Evolutionary conservation across 2,329 filamentous ascomycete genomes (phyloP).

Genomic region (Dothistroma septosporum): DNA sequence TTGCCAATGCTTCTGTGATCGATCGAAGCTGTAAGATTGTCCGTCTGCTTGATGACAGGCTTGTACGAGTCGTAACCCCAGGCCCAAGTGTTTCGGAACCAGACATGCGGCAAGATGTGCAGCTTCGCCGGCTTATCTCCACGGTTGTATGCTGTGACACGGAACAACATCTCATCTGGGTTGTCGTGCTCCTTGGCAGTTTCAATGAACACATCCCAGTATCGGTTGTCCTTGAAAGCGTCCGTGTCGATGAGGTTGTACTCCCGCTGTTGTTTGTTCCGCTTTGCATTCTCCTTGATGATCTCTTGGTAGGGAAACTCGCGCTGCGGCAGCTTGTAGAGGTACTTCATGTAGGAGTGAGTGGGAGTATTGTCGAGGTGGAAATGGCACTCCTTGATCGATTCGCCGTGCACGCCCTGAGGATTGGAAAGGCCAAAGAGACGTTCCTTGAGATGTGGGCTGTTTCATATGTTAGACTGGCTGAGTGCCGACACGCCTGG

Average conservation of each 20-base stretch:
- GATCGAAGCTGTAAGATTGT: conserved; percentile 67
- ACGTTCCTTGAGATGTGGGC: conserved; percentile 89
- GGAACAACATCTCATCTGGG: conserved; percentile 85
- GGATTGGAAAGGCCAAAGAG: conserved; percentile 94
- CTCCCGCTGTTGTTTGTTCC: conserved; percentile 72
- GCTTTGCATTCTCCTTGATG: conserved; percentile 73
- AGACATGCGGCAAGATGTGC: conserved; percentile 90
- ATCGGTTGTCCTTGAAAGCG: conserved; percentile 79
- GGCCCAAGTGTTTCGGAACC: conserved; percentile 96
- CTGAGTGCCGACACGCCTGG: neutral
- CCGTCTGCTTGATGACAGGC: conserved; percentile 67
- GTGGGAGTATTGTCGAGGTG: conserved; percentile 91
- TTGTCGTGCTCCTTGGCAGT: conserved; percentile 92
- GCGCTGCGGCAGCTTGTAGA: conserved; percentile 94
- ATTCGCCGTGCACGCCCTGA: conserved; percentile 95
- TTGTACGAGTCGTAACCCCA: conserved; percentile 87
- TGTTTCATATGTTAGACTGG: conserved; percentile 46
- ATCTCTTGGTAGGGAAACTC: conserved; percentile 90
- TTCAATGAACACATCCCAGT: conserved; percentile 97
- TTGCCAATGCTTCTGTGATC: conserved; percentile 76
- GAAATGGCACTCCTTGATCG: conserved; percentile 94
- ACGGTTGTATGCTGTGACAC: conserved; percentile 93
- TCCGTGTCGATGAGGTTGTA: conserved; percentile 91
- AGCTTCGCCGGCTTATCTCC: conserved; percentile 85
- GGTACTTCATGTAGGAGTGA: conserved; percentile 97